Base-by-base conservation (phyloP, 169 alveolate species). In the Cryptosporidium tyzzeri region DNA sequence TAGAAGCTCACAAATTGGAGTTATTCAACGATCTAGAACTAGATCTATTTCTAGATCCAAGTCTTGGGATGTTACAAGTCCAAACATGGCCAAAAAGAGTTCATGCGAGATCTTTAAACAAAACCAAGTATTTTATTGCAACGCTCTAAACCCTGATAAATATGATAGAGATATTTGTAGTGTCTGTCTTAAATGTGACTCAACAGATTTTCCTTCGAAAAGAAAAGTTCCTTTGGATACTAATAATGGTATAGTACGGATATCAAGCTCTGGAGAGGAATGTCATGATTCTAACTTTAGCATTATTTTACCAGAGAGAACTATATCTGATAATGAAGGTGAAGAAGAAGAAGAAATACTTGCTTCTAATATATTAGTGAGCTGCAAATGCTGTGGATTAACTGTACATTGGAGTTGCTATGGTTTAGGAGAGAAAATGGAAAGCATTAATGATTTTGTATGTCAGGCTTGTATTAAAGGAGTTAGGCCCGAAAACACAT, bases 391-490 rank as follows among this genome's bases (percentile, higher is more conserved):
- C 69, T 75, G 86, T 26, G 86, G 86, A 5, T 21, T 75, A 18
- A 41, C 73, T 10, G 86, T 75, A 10, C 86, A 75, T 8, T 75
- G 71, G 86, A 59, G 62, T 29, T 75, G 86, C 29, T 75, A 75
- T 35, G 86, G 86, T 9, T 14, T 75, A 5, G 51, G 26, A 12
- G 69, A 35, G 37, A 44, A 55, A n/a, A n/a, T 75, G 23, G 35
- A 8, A 16, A 37, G 29, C 18, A 9, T 65, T 37, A 62, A 75
- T 16, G 18, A 16, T 26, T 75, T 75, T 59, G 21, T 59, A 8
- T 75, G 86, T 29, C 86, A 75, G 21, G 69, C 45, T 12, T 75
- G 86, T 29, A n/a, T 10, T 31, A 75, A 39, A 10, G 86, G 86
- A 41, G 29, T 59, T 8, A 33, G 86, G 37, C 55, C 74, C 6